These are phyloP conservation scores for Claviceps sp. DNA, from an alignment of 2,329 filamentous ascomycete species.

Conservation along the genomic window DNA sequence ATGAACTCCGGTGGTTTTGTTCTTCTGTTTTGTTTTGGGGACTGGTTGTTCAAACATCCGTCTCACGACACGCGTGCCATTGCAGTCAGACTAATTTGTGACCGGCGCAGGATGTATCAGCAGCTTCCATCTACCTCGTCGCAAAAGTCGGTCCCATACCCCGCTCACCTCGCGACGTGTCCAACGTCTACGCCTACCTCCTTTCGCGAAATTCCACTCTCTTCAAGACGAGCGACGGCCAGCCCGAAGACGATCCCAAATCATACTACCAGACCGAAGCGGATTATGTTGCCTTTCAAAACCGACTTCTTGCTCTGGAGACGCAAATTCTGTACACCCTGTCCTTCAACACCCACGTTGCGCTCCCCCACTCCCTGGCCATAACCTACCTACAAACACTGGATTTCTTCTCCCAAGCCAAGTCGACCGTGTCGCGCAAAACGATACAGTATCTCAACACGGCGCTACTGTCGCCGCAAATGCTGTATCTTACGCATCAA, in stretches of 20 bases:
- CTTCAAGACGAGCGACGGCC: conserved; percentile 26
- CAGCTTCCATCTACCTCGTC: conserved; percentile 66
- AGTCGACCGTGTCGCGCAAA: conserved; percentile 44
- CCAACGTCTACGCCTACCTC: conserved; percentile 78
- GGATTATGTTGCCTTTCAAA: conserved; percentile 52
- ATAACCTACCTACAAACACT: conserved; percentile 89
- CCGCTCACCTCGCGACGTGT: conserved; percentile 63
- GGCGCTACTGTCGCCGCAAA: conserved; percentile 71
- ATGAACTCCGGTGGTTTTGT: conserved; percentile 9
- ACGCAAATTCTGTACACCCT: conserved; percentile 61
- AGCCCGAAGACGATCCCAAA: conserved; percentile 28
- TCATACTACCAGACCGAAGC: conserved; percentile 61
- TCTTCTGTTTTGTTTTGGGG: not conserved
- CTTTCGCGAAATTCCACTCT: conserved; percentile 46
- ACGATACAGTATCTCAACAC: conserved; percentile 74
- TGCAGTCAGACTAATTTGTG: not conserved
- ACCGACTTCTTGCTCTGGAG: conserved; percentile 59
- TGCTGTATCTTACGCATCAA: conserved; percentile 86
- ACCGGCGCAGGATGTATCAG: conserved; percentile 57
- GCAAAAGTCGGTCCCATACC: conserved; percentile 72
- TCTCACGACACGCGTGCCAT: not conserved
- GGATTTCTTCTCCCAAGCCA: conserved; percentile 42
- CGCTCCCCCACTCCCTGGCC: conserved; percentile 73
- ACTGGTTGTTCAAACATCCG: too few relatives aligned
- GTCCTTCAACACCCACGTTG: conserved; percentile 72